Evolutionary conservation across 2,329 filamentous ascomycete species (phyloP).

Genomic region (Aspergillus japonicus): DNA sequence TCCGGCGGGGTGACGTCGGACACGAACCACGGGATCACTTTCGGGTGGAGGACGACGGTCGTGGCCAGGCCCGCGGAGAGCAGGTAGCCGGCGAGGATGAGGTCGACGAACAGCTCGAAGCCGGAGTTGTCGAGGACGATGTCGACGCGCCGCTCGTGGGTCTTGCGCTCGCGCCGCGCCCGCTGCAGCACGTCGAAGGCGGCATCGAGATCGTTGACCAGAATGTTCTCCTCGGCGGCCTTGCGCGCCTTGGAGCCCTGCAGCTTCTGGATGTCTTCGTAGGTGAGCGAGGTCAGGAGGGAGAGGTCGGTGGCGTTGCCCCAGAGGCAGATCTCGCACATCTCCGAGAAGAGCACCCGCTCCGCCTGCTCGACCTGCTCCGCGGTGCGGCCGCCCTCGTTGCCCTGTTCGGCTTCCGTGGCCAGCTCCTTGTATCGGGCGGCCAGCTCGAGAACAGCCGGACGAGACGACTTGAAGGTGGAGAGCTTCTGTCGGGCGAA

Average conservation of each 20-base stretch:
- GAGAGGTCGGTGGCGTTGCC: constrained; percentile 95
- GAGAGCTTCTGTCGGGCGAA: constrained; percentile 87
- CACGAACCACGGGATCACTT: constrained; percentile 97
- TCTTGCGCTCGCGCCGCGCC: constrained; percentile 62
- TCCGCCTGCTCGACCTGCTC: constrained; percentile 65
- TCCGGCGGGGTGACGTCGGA: constrained; percentile 88
- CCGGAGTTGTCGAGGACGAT: constrained; percentile 96
- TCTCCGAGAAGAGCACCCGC: constrained; percentile 78
- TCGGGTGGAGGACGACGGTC: constrained; percentile 83
- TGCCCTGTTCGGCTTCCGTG: constrained; percentile 60
- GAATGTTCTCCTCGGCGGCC: constrained; percentile 82
- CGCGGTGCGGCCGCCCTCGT: constrained; percentile 31
- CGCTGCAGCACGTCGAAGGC: constrained; percentile 69
- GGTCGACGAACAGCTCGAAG: constrained; percentile 94
- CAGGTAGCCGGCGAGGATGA: constrained; percentile 87
- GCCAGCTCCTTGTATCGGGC: constrained; percentile 74
- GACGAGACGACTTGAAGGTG: constrained; percentile 87
- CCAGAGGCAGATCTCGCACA: constrained; percentile 97
- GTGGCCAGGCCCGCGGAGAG: constrained; percentile 83
- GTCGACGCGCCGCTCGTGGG: constrained; percentile 73
- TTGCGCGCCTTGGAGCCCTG: constrained; percentile 87
- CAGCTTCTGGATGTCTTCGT: constrained; percentile 95
- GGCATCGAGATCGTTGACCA: constrained; percentile 76
- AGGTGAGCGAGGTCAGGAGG: constrained; percentile 82
- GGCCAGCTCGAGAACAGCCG: constrained; percentile 79